Conservation (phyloP, 768 basidiomycete species). For the Tremella yokohamensis region DNA sequence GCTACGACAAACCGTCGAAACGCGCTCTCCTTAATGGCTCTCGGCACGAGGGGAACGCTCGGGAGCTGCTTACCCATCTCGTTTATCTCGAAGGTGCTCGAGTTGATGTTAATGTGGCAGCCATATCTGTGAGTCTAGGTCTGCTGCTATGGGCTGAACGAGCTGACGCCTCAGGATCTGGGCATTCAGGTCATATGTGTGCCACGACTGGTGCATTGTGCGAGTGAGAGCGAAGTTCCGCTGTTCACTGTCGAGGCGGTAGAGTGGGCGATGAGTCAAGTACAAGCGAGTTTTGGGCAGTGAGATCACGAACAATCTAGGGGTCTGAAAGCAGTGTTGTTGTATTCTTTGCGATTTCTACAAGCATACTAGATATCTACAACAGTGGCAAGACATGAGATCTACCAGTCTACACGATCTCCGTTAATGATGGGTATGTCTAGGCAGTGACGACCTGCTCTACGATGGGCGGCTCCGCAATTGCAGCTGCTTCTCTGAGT, state of each 20-base stretch:
- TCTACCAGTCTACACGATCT: neutral
- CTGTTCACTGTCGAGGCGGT: conserved; percentile 40
- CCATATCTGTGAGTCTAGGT: conserved; percentile 48
- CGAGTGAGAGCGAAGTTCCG: conserved; percentile 1
- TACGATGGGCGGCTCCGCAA: conserved; percentile 20
- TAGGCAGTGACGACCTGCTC: too few species aligned
- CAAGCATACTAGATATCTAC: too few species aligned
- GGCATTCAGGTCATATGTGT: conserved; percentile 38
- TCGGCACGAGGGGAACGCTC: conserved; percentile 54
- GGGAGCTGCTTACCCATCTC: conserved; percentile 80
- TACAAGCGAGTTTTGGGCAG: conserved; percentile 1
- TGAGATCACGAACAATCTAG: too few species aligned
- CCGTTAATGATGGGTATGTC: neutral
- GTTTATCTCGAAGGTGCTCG: conserved; percentile 66
- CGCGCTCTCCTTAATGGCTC: conserved; percentile 54
- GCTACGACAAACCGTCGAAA: conserved; percentile 54
- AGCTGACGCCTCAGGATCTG: conserved; percentile 18
- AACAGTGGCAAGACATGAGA: neutral
- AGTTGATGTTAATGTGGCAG: conserved; percentile 62
- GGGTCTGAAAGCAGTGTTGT: too few species aligned
- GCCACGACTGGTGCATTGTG: conserved; percentile 19
- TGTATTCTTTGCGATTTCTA: too few species aligned
- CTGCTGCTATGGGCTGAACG: neutral
- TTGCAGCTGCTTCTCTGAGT: conserved; percentile 17
- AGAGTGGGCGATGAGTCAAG: conserved; percentile 36